Base-by-base conservation (phyloP, 2,329 filamentous ascomycete genomes). In the Trichoderma gracile region DNA sequence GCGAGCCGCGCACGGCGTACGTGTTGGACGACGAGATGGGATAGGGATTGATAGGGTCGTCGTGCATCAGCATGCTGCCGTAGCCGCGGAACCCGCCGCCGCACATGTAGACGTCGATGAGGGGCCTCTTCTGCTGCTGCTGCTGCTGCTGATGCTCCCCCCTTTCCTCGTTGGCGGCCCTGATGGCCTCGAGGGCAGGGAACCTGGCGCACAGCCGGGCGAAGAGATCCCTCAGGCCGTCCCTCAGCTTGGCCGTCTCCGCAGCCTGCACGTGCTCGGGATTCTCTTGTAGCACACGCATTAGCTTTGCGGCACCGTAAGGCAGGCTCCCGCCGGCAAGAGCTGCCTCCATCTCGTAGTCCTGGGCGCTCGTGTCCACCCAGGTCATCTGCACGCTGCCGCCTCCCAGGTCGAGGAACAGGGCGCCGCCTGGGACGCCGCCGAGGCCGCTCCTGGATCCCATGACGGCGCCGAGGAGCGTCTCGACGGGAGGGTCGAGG, bases 41-140 rank as follows among this genome's bases (percentile, higher is more conserved):
- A 74, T 96, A 97, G 0, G 92, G 92, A 61, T 84, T 80, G 49
- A 92, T 84, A 6, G 80, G 77, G 71, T 94, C 90, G 69, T 86
- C 84, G 73, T 90, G 88, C 89, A 96, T 93, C 59, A 97, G 82
- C 72, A 96, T 87, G 75, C 92, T 96, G 7, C 93, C 93, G 81
- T 96, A 97, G 17, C 93, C 93, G 42, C 93, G 83, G 73, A 97
- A 96, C 0, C 93, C 93, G 25, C 93, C 93, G 49, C 93, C 93
- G 67, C 91, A 96, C 64, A 97, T 86, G 74, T 93, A 97, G 9
- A 97, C 80, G 40, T 89, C 86, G 64, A 93, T 81, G 5, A 84
- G 84, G 55, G 69, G 67, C 46, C 14, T 38, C 10, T 38, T 10
- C 33, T 38, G 33, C 10, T 38, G 33, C 33, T 38, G 33, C 33